phyloP scores from a whole-genome alignment of 2,329 filamentous ascomycete species.

The Phaeosphaeria sp. region DNA sequence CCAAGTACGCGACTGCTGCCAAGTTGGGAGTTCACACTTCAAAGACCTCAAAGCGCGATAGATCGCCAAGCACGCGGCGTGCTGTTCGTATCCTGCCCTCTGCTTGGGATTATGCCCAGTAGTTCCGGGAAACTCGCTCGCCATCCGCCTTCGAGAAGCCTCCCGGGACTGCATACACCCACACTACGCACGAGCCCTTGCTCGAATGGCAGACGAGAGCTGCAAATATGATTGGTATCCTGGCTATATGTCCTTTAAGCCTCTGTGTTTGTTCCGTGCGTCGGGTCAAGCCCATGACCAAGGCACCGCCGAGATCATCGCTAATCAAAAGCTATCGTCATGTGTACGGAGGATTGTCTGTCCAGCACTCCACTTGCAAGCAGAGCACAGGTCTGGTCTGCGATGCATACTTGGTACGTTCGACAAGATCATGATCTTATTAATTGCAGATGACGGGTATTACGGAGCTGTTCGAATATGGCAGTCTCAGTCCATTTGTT shows the following conservation, averaged over 20 bases:
- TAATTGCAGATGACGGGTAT: slow-evolving; percentile 11
- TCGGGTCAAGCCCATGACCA: slow-evolving; percentile 31
- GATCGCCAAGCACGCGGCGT: slow-evolving; percentile 5
- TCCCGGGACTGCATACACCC: slow-evolving; percentile 15
- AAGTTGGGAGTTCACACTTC: not conserved
- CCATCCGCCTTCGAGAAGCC: slow-evolving; percentile 27
- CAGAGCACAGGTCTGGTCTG: slow-evolving; percentile 16
- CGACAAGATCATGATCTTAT: slow-evolving; percentile 2
- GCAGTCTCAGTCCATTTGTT: slow-evolving; percentile 1
- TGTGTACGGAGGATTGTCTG: slow-evolving; percentile 26
- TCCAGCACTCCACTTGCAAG: slow-evolving; percentile 23
- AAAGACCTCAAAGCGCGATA: not conserved
- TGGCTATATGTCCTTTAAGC: not conserved
- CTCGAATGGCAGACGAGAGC: not conserved
- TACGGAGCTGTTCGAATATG: slow-evolving; percentile 2
- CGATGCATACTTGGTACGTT: slow-evolving; percentile 17
- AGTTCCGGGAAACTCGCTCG: slow-evolving; percentile 7
- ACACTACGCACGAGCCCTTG: slow-evolving; percentile 1
- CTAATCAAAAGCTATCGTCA: slow-evolving; percentile 30
- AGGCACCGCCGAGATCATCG: slow-evolving; percentile 29
- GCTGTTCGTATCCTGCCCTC: slow-evolving; percentile 3
- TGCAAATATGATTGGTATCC: not conserved
- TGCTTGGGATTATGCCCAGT: not conserved
- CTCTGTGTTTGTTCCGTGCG: slow-evolving; percentile 17
- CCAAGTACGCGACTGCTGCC: not conserved